Percentiles rank a stretch among this genome's conserved stretches.
Evolutionary conservation across 768 basidiomycete genomes (phyloP).

Genomic region (Atractiella rhizophila): DNA sequence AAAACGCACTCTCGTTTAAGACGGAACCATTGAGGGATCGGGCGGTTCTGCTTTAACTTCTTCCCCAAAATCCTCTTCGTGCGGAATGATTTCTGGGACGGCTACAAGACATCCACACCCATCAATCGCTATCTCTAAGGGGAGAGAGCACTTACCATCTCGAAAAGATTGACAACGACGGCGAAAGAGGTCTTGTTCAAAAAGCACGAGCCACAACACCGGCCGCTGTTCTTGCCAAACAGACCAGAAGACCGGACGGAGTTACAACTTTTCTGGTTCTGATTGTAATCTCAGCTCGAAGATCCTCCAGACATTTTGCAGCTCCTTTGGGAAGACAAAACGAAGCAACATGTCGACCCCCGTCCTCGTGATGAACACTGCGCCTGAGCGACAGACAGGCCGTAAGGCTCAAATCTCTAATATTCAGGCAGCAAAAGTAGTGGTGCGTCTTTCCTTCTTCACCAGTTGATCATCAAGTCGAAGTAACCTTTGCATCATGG

Average conservation of each 20-base stretch:
- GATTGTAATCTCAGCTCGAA: too few species aligned
- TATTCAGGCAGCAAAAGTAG: conserved; percentile 84
- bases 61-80: conserved; percentile 95
- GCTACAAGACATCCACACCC: conserved; percentile 25
- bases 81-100: conserved; percentile 95
- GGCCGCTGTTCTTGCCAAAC: too few species aligned
- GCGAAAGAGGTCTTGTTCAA: too few species aligned
- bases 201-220: too few species aligned
- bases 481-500: conserved; percentile 23
- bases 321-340: too few species aligned
- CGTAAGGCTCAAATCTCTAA: conserved; percentile 90
- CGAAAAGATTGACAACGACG: too few species aligned
- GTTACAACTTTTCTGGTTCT: too few species aligned
- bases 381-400: conserved; percentile 77
- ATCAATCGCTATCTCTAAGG: not conserved
- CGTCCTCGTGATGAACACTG: conserved; percentile 37
- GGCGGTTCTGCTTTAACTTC: conserved; percentile 84
- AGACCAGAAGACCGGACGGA: too few species aligned
- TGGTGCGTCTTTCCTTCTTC: conserved; percentile 8
- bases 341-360: not conserved
- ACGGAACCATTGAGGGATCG: conserved; percentile 98
- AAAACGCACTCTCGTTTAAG: conserved; percentile 13
- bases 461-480: not conserved
- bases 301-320: too few species aligned
- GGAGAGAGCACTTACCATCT: not conserved